Conservation (phyloP, 2,329 filamentous ascomycete species). For the Tolypocladium nubicola region DNA sequence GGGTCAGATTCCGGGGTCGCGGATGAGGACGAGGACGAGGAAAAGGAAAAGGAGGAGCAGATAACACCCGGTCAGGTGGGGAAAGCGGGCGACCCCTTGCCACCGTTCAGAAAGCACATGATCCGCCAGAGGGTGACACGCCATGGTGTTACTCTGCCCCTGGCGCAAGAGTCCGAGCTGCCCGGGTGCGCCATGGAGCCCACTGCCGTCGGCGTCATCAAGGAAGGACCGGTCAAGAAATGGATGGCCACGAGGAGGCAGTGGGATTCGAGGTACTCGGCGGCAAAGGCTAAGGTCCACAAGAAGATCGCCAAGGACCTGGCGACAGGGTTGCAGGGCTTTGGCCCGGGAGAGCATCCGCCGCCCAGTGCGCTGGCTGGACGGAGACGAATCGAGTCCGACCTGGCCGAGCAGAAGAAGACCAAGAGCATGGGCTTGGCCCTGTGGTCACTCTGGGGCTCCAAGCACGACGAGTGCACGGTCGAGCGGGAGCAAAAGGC, state of each 20-base stretch:
- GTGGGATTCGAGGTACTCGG: constrained; percentile 65
- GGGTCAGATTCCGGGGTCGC: constrained; percentile 22
- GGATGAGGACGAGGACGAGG: constrained; percentile 10
- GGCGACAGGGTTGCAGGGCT: constrained; percentile 57
- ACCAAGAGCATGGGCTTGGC: constrained; percentile 64
- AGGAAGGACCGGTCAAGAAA: constrained; percentile 66
- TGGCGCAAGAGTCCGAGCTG: constrained; percentile 55
- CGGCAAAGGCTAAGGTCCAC: constrained; percentile 60
- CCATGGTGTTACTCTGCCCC: constrained; percentile 61
- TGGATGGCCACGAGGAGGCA: constrained; percentile 68
- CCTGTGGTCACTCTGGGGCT: constrained; percentile 81
- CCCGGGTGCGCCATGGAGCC: constrained; percentile 52
- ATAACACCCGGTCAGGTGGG: constrained; percentile 45
- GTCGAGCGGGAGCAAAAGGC: constrained; percentile 48
- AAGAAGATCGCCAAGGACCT: constrained; percentile 65
- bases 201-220: constrained; percentile 65
- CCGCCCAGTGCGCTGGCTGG: constrained; percentile 78
- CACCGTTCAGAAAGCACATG: constrained; percentile 75
- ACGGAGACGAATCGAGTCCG: constrained; percentile 41
- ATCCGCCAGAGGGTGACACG: constrained; percentile 79
- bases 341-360: constrained; percentile 62
- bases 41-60: constrained; percentile 9
- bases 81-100: constrained; percentile 76
- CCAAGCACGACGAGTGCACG: constrained; percentile 74
- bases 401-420: constrained; percentile 36